phyloP scores from a whole-genome alignment of 2,329 filamentous ascomycete species.

The Alternaria rosae region DNA sequence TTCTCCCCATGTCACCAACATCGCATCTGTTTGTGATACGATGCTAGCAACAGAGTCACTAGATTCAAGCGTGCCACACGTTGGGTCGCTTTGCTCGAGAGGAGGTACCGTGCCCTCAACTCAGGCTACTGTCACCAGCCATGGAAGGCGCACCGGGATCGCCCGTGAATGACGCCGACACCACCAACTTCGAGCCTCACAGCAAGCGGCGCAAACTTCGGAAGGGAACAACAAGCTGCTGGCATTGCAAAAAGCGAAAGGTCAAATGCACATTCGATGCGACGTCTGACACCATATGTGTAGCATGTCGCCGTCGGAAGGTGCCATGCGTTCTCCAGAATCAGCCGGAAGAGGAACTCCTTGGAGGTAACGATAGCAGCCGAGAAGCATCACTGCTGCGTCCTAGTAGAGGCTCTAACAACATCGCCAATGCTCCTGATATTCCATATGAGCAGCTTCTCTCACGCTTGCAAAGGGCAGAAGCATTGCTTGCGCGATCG shows the following conservation, averaged over 20 bases:
- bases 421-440: background rate
- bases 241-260: slow-evolving; percentile 34
- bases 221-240: slow-evolving; percentile 35
- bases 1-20: background rate
- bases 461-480: slow-evolving; percentile 19
- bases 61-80: background rate
- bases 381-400: background rate
- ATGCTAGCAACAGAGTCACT: background rate
- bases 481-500: slow-evolving; percentile 4
- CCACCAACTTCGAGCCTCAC: slow-evolving; percentile 6
- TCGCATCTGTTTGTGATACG: background rate
- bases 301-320: slow-evolving; percentile 22
- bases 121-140: background rate
- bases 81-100: background rate
- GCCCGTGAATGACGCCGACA: background rate
- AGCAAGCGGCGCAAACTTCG: slow-evolving; percentile 27
- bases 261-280: slow-evolving; percentile 25
- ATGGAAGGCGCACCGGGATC: background rate
- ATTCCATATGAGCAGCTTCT: slow-evolving; percentile 4
- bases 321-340: slow-evolving; percentile 28
- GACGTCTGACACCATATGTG: slow-evolving; percentile 14
- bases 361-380: background rate
- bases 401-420: background rate
- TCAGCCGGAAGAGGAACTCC: slow-evolving; percentile 18
- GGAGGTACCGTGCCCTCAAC: background rate